A percentile compares a stretch with the other conserved stretches of the same genome.
Conservation (phyloP, 202 grass and related monocot species). For the Zizania palustris region DNA sequence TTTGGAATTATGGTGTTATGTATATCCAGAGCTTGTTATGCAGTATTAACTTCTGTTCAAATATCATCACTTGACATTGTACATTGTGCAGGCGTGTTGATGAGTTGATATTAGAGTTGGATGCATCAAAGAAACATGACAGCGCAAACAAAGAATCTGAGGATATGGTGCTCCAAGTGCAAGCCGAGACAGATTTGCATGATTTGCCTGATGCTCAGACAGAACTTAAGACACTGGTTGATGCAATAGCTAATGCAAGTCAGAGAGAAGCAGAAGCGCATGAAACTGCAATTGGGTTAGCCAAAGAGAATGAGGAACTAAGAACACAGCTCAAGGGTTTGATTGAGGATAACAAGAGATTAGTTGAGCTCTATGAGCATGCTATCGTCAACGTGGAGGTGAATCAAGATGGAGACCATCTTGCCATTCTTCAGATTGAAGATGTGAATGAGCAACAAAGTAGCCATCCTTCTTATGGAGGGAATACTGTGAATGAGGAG, state of each 20-base stretch:
- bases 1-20: slow-evolving; percentile 4
- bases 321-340: slow-evolving; percentile 66
- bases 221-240: slow-evolving; percentile 88
- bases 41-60: slow-evolving; percentile 1
- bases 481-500: slow-evolving; percentile 13
- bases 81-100: slow-evolving; percentile 62
- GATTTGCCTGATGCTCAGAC: slow-evolving; percentile 62
- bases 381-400: slow-evolving; percentile 39
- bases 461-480: slow-evolving; percentile 28
- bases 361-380: slow-evolving; percentile 65
- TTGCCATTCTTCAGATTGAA: slow-evolving; percentile 27
- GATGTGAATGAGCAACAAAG: slow-evolving; percentile 40
- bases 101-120: slow-evolving; percentile 61
- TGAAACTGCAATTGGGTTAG: slow-evolving; percentile 84
- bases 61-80: slow-evolving; percentile 10
- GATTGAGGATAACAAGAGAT: slow-evolving; percentile 78
- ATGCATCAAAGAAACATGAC: slow-evolving; percentile 47
- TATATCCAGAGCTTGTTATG: not conserved
- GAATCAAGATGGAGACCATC: slow-evolving; percentile 33
- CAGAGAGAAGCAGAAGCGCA: slow-evolving; percentile 95
- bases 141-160: slow-evolving; percentile 33
- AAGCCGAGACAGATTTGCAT: slow-evolving; percentile 30
- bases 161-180: slow-evolving; percentile 36
- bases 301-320: slow-evolving; percentile 90
- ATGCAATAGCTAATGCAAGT: slow-evolving; percentile 90